Base-by-base conservation (phyloP, 352 stramenopile genomes). In the Discostella stelligera region DNA sequence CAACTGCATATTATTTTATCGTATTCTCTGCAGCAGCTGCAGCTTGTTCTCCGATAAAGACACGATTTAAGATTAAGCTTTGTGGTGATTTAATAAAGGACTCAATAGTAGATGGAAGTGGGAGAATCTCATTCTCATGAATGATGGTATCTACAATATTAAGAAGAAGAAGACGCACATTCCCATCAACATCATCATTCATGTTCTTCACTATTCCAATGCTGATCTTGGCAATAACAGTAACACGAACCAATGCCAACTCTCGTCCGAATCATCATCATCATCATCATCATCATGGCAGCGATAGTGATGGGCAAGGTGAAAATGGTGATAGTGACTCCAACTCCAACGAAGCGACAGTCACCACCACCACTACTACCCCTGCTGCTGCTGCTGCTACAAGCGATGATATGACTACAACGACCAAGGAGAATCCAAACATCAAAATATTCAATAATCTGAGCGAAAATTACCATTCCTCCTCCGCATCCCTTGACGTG, bases 391-490 rank as follows among this genome's bases (percentile, higher is more conserved):
- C 50, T 30, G 10, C 14, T 30, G 2, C 50, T 30, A 39, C 21
- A 30, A 27, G 58, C 13, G 13, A 52, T 44, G 25, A 2, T 16
- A 25, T 11, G 5, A 4, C 11, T 62, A 14, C 10, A 46, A 14
- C 6, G 1, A 30, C 41, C 1, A 48, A 39, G n/a, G 10, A 37
- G 3, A 62, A 63, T 32, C 2, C 27, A 0, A 49, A 60, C n/a
- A 44, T 13, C 8, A 53, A 62, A 60, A 54, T 71, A 58, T 63
- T 71, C 30, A 52, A 23, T 20, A 71, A 71, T 32, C 39, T 71
- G 0, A 63, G 64, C 41, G 64, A 71, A 37, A 71, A 71, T 25
- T 71, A 71, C 44, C 50, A 64, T 44, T 67, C 66, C 11, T 61
- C 55, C 16, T 69, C 71, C 18, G 52, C 58, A 16, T 63, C 54